A percentile compares a stretch with the other conserved stretches of the same genome.
phyloP scores from a whole-genome alignment of 2,329 filamentous ascomycete genomes.

The Calonectria hongkongensis region DNA sequence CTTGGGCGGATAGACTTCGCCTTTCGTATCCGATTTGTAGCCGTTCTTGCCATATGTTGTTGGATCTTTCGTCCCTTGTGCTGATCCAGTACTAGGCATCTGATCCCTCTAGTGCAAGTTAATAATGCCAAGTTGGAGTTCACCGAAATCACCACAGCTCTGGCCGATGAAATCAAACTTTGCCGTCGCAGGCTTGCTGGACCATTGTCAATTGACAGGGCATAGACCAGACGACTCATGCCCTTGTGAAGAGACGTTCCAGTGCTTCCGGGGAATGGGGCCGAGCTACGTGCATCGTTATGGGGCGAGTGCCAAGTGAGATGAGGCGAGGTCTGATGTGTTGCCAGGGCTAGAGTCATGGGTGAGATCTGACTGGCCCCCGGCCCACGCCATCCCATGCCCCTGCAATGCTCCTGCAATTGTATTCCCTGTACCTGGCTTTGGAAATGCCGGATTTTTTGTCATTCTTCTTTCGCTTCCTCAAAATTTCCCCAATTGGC shows the following conservation, averaged over 20 bases:
- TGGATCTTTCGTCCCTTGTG: background rate
- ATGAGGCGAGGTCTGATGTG: slow-evolving; percentile 45
- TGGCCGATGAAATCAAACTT: background rate
- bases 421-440: slow-evolving; percentile 32
- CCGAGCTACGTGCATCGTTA: slow-evolving; percentile 33
- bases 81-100: background rate
- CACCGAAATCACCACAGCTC: background rate
- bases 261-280: slow-evolving; percentile 36
- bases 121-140: background rate
- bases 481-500: slow-evolving; percentile 37
- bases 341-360: slow-evolving; percentile 32
- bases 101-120: too few species aligned
- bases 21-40: background rate
- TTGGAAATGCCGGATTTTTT: slow-evolving; percentile 28
- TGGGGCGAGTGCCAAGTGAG: slow-evolving; percentile 41
- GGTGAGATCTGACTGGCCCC: slow-evolving; percentile 42
- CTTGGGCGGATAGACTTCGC: background rate
- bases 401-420: slow-evolving; percentile 43
- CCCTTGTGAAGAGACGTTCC: slow-evolving; percentile 25
- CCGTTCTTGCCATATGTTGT: background rate
- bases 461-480: slow-evolving; percentile 31
- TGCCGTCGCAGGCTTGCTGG: background rate
- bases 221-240: slow-evolving; percentile 28
- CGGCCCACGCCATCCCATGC: slow-evolving; percentile 36
- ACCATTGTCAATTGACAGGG: slow-evolving; percentile 26